A percentile compares a stretch with the other conserved stretches of the same genome.
These are phyloP conservation scores for Spathaspora gorwiae DNA, from an alignment of 805 yeast species.

Conservation along the genomic window DNA sequence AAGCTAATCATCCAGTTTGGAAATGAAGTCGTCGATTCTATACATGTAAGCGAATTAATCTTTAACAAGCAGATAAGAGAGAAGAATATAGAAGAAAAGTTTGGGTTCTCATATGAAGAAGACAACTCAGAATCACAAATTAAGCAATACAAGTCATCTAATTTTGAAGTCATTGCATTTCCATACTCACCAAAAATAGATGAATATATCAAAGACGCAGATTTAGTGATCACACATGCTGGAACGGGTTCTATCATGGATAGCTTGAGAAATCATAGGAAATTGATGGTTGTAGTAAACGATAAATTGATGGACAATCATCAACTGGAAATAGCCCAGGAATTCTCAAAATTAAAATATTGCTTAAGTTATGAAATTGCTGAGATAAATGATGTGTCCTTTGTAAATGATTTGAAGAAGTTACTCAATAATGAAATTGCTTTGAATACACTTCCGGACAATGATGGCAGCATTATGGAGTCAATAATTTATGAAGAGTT, in stretches of 20 bases:
- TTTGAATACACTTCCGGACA: slow-evolving; percentile 2
- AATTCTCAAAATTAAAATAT: slow-evolving; percentile 6
- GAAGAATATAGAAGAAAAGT: slow-evolving; percentile 4
- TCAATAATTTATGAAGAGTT: slow-evolving; percentile 7
- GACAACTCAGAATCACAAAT: neutral
- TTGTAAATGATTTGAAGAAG: slow-evolving; percentile 1
- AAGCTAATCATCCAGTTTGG: slow-evolving; percentile 27
- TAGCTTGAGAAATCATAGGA: slow-evolving; percentile 51
- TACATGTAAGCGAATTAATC: slow-evolving; percentile 19
- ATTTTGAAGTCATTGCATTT: slow-evolving; percentile 19
- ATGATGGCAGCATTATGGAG: slow-evolving; percentile 3
- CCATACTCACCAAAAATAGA: slow-evolving; percentile 24
- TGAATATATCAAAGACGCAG: slow-evolving; percentile 40
- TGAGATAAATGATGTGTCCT: neutral
- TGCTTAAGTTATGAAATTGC: slow-evolving; percentile 5
- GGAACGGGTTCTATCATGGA: slow-evolving; percentile 91
- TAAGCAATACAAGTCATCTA: neutral
- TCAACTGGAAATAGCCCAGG: slow-evolving; percentile 66
- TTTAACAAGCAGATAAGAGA: slow-evolving; percentile 16
- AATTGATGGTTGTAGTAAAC: slow-evolving; percentile 69
- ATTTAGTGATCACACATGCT: slow-evolving; percentile 81
- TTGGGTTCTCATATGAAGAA: neutral
- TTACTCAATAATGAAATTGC: slow-evolving; percentile 3
- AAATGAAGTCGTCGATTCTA: slow-evolving; percentile 21
- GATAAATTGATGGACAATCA: slow-evolving; percentile 79